Evolutionary conservation across 768 basidiomycete species (phyloP).

Genomic region (Trametes cubensis): DNA sequence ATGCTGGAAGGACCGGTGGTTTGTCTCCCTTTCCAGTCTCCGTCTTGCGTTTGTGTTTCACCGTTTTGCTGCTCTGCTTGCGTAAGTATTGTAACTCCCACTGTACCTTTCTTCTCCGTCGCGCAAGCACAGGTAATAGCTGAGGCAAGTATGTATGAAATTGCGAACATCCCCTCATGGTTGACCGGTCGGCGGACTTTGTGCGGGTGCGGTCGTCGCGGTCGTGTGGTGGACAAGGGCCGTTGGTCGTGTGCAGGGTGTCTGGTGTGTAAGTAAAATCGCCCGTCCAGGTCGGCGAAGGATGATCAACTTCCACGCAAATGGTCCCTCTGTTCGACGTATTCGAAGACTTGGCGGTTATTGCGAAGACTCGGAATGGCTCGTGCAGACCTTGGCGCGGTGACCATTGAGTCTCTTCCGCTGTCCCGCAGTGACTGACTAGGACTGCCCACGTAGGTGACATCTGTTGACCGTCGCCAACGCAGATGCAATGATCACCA

Average conservation of each 20-base stretch:
- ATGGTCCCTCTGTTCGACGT: too few species aligned
- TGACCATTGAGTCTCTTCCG: too few species aligned
- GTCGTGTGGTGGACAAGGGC: not conserved
- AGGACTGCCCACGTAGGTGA: too few species aligned
- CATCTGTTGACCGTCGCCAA: too few species aligned
- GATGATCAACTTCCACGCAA: not conserved
- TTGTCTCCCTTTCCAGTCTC: not conserved
- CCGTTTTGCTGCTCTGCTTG: conserved; percentile 15
- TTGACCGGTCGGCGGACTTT: not conserved
- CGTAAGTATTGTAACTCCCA: conserved; percentile 25
- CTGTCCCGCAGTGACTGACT: too few species aligned
- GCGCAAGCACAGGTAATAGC: conserved; percentile 25
- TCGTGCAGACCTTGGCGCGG: too few species aligned
- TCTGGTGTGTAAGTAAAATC: conserved; percentile 11
- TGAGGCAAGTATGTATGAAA: conserved; percentile 28
- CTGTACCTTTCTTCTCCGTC: conserved; percentile 12
- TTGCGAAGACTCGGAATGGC: too few species aligned
- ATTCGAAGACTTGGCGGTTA: too few species aligned
- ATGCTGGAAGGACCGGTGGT: conserved; percentile 19
- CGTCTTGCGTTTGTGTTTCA: not conserved
- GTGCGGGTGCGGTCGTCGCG: not conserved
- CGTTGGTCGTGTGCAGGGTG: not conserved
- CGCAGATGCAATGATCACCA: too few species aligned
- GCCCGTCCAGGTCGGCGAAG: not conserved
- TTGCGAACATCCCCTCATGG: not conserved